Evolutionary conservation across 495 filamentous ascomycete species (phyloP), one percentile per base, ranked within the genome.

Genomic region (Penicillium maclennaniae): DNA sequence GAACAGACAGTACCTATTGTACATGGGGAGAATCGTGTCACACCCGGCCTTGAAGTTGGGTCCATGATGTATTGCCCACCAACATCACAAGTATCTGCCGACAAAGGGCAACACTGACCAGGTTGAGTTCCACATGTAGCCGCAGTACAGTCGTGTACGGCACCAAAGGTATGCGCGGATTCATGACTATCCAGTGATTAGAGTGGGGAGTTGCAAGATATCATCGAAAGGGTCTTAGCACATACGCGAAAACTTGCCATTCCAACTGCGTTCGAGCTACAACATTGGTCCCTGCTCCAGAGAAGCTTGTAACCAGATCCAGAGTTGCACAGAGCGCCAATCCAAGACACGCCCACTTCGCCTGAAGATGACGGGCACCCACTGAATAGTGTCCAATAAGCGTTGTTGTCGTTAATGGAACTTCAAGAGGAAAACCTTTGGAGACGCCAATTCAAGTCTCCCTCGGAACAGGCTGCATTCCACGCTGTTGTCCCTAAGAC

Each of bases 1-100:
- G 84, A 87, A 70, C 92, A 97, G 42, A 97, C 87, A 60, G 95
- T 95, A 49, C 92, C 92, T 49, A 97, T 76, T 12, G 82, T 84
- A 71, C 92, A 97, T 19, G 86, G 81, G 6, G 89, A 95, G 68
- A 97, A 96, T n/a, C 81, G 62, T 0, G 73, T 81, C 58, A 93
- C 87, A 38, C 81, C 77, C 25, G 75, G 64, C 19, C 72, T 76
- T 0, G 91, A 92, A 16, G 83, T 88, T 0, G 91, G 92, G 61
- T 96, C 95, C 92, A 97, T 97, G 62, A 97, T 84, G 68, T 83
- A 97, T 36, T 75, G 64, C 15, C 80, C 85, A 20, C 71, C 69
- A 28, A 92, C 91, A 69, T 90, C 74, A 69, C 92, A 97, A 1
- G 74, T 79, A 26, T 50, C 66, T 7, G 70, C 34, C 48, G 76